A percentile compares a stretch with the other conserved stretches of the same genome.
Evolutionary conservation across 768 basidiomycete species (phyloP).

Genomic region (Baorangia bicolor): DNA sequence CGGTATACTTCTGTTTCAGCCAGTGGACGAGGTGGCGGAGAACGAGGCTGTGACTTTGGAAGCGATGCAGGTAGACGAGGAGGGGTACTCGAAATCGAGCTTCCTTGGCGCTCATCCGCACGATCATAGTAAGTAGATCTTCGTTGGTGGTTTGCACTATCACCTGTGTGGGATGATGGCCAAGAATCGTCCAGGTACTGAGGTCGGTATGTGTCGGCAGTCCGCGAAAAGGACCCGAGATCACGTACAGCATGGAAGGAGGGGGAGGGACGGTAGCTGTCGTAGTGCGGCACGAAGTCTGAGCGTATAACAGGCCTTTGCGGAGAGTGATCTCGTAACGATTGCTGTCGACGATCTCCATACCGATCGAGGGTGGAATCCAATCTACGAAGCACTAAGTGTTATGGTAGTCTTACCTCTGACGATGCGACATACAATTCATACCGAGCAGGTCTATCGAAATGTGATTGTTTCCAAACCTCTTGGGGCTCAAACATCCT

Average conservation of each 20-base stretch:
- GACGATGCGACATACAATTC: slow-evolving; percentile 39
- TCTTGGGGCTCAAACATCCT: slow-evolving; percentile 75
- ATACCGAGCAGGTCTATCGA: slow-evolving; percentile 41
- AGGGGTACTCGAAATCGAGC: slow-evolving; percentile 35
- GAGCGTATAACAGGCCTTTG: slow-evolving; percentile 34
- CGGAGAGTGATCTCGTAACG: slow-evolving; percentile 36
- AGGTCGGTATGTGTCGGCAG: slow-evolving; percentile 55
- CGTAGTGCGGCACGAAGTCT: slow-evolving; percentile 37
- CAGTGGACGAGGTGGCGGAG: slow-evolving; percentile 25
- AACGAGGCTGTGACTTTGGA: slow-evolving; percentile 18
- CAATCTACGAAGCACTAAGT: slow-evolving; percentile 20
- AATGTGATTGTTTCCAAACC: slow-evolving; percentile 61
- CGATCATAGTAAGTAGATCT: slow-evolving; percentile 24
- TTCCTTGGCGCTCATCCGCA: slow-evolving; percentile 26
- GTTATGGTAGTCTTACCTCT: slow-evolving; percentile 23
- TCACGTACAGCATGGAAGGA: slow-evolving; percentile 39
- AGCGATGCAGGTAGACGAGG: slow-evolving; percentile 23
- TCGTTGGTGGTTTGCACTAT: slow-evolving; percentile 29
- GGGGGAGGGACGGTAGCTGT: slow-evolving; percentile 51
- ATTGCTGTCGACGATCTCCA: slow-evolving; percentile 36
- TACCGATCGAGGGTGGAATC: slow-evolving; percentile 35
- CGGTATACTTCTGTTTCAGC: slow-evolving; percentile 5
- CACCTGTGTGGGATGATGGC: slow-evolving; percentile 29
- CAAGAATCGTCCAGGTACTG: slow-evolving; percentile 38
- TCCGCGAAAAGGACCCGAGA: slow-evolving; percentile 33